Percentiles rank a stretch among this genome's conserved stretches.
These are phyloP conservation scores for Trichoderma breve DNA, from an alignment of 2,329 filamentous ascomycete species.

Conservation along the genomic window DNA sequence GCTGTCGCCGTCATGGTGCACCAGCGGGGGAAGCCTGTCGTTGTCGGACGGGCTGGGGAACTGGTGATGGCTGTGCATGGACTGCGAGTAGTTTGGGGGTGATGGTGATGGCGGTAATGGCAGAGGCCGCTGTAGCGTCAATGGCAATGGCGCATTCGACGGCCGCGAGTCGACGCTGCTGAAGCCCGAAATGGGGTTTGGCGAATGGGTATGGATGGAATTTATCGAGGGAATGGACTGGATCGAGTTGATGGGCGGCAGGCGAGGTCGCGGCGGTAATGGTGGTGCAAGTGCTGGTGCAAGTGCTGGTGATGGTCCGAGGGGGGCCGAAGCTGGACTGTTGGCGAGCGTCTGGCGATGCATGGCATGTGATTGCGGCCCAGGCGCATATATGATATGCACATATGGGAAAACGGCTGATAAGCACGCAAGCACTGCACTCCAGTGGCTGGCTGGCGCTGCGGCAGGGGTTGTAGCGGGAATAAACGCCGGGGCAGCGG, in stretches of 20 bases:
- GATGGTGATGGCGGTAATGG: not conserved
- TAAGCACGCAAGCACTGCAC: constrained; percentile 10
- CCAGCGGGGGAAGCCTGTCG: constrained; percentile 27
- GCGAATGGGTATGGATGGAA: not conserved
- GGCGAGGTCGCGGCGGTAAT: constrained; percentile 12
- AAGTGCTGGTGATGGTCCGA: not conserved
- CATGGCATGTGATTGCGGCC: constrained; percentile 27
- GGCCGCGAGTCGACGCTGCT: not conserved
- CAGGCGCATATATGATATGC: not conserved
- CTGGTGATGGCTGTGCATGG: constrained; percentile 14
- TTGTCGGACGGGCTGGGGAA: constrained; percentile 14
- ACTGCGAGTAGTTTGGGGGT: constrained; percentile 13
- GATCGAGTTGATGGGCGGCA: constrained; percentile 10
- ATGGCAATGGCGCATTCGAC: not conserved
- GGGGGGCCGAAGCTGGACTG: constrained; percentile 18
- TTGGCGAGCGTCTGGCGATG: constrained; percentile 21
- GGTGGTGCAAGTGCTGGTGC: not conserved
- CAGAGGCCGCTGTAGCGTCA: not conserved
- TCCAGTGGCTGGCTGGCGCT: not conserved
- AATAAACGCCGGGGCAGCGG: not conserved
- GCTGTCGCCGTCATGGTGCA: constrained; percentile 30
- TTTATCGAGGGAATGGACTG: not conserved
- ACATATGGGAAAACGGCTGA: constrained; percentile 6
- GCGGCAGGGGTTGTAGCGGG: constrained; percentile 3
- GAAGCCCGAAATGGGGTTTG: not conserved